Base-by-base conservation (phyloP, 139 green algal genomes). In the Chlorella sp. region DNA sequence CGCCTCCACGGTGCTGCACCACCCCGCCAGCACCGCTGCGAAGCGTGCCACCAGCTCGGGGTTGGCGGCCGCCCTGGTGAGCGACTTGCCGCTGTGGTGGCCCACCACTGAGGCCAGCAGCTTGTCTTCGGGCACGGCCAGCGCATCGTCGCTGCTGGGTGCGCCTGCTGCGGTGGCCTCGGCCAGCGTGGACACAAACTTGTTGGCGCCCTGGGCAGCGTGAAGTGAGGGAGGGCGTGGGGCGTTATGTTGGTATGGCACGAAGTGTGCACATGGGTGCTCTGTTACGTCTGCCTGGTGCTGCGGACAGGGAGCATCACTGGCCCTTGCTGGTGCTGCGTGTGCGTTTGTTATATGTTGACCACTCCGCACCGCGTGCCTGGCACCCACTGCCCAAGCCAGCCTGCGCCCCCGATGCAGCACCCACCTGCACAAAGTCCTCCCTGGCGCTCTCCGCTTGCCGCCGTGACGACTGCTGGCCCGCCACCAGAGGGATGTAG, bases 401-500 rank as follows among this genome's bases (percentile, higher is more conserved):
- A 57, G 16, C 14, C 77, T 60, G 15, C 34, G 15, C 22, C 1
- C 9, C 7, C 48, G 48, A 57, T 3, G 71, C 60, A 37, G 18
- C n/a, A 21, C 83, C 9, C 75, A 93, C 90, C 89, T 94, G 81
- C 37, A 97, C 66, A 76, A 97, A 96, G 76, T 96, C 94, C 16
- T 92, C 42, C 14, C 92, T 94, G 87, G 96, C 86, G 48, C 96
- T 93, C 73, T 91, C 79, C 9, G 76, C 81, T 30, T 87, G 87
- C 24, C 82, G 85, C 93, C 94, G 78, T 93, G 94, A 94, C 96
- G 97, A 60, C 92, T 91, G 85, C 91, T 97, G 95, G 68, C 95
- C 93, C 77, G 94, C 89, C 64, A 99, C 91, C 28, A 98, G 91
- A 48, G 97, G 97, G 61, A 97, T 69, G 91, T 95, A 99, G 39